Percentiles rank a stretch among this genome's conserved stretches.
Evolutionary conservation across 2,329 filamentous ascomycete genomes (phyloP).

Genomic region (Fusarium subglutinans): DNA sequence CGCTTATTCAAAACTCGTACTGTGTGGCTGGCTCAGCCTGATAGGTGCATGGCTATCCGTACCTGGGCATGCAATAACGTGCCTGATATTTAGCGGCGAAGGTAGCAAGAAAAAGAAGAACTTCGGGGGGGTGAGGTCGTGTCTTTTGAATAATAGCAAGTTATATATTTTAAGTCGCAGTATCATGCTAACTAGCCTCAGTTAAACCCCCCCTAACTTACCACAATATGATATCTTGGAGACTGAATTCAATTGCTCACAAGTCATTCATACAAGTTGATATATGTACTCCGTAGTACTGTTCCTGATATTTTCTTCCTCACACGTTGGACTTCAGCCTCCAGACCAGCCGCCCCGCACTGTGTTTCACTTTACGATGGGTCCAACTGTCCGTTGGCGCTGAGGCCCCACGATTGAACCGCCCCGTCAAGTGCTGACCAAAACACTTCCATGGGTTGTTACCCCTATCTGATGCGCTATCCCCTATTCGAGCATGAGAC

Average conservation of each 20-base stretch:
- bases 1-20: slow-evolving; percentile 10
- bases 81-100: slow-evolving; percentile 13
- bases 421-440: slow-evolving; percentile 4
- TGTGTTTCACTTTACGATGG: slow-evolving; percentile 34
- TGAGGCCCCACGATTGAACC: slow-evolving; percentile 18
- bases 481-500: slow-evolving; percentile 37
- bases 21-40: slow-evolving; percentile 26
- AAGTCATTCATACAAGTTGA: background rate
- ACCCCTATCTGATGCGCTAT: slow-evolving; percentile 37
- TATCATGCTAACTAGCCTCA: background rate
- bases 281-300: background rate
- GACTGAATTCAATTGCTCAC: background rate
- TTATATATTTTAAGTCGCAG: background rate
- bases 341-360: slow-evolving; percentile 20
- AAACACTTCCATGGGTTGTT: slow-evolving; percentile 33
- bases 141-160: background rate
- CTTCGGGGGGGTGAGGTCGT: slow-evolving; percentile 13
- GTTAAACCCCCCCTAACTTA: no score
- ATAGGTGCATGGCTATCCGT: background rate
- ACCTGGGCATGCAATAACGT: background rate
- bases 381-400: slow-evolving; percentile 22
- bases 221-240: background rate
- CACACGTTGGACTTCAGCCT: background rate
- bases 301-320: background rate
- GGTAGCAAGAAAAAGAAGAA: background rate